A percentile compares a stretch with the other conserved stretches of the same genome.
Conservation (phyloP, 768 basidiomycete genomes). For the Lactarius akahatsu region DNA sequence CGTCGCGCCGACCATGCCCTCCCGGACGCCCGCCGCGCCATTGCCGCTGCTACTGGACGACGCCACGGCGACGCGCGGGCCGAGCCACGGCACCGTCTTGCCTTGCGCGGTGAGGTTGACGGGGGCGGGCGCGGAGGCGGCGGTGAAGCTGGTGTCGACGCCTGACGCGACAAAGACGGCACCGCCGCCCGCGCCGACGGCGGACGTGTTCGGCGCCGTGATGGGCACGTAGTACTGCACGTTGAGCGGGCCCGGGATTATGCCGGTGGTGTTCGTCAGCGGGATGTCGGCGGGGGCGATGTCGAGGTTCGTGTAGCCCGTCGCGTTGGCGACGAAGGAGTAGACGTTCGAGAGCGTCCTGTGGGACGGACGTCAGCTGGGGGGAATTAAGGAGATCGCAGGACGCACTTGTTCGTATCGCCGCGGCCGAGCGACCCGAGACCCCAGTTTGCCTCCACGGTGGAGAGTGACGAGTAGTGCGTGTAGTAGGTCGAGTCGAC, state of each 20-base stretch:
- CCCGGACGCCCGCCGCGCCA: background rate
- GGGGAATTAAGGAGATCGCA: background rate
- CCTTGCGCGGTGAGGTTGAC: slow-evolving; percentile 42
- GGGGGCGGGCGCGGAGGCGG: slow-evolving; percentile 31
- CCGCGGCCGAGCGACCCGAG: slow-evolving; percentile 59
- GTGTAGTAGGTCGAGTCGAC: slow-evolving; percentile 56
- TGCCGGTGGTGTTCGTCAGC: slow-evolving; percentile 44
- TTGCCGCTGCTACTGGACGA: too few species aligned
- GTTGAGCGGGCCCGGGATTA: slow-evolving; percentile 47
- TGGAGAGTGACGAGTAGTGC: slow-evolving; percentile 58
- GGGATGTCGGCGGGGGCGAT: slow-evolving; percentile 35
- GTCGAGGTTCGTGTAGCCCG: slow-evolving; percentile 45
- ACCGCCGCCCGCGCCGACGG: slow-evolving; percentile 45
- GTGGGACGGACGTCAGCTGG: background rate
- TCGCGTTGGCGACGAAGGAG: slow-evolving; percentile 47
- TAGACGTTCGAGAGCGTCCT: slow-evolving; percentile 50
- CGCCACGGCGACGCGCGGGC: slow-evolving; percentile 2
- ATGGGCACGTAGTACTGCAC: slow-evolving; percentile 40
- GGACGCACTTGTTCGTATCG: slow-evolving; percentile 49
- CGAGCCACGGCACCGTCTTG: slow-evolving; percentile 30
- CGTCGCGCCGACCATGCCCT: background rate
- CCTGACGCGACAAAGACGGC: slow-evolving; percentile 34
- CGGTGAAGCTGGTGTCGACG: slow-evolving; percentile 39
- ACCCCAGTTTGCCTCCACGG: slow-evolving; percentile 60
- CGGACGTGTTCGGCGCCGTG: slow-evolving; percentile 42